Base-by-base conservation (phyloP, 2,329 filamentous ascomycete genomes). In the Scedosporium apiospermum region DNA sequence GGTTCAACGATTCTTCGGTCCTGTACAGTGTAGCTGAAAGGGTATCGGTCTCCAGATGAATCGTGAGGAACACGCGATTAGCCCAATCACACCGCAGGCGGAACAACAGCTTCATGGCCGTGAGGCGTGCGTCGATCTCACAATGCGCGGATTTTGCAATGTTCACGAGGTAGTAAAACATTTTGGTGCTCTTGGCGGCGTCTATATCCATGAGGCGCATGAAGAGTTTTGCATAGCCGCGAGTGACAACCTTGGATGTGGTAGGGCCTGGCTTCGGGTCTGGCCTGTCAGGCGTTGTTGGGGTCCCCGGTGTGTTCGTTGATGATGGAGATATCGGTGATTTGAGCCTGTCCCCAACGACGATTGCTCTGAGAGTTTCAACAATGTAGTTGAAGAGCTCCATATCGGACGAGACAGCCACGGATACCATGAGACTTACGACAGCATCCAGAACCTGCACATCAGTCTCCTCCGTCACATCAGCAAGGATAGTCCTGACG, bases 51-150 rank as follows among this genome's bases (percentile, higher is more conserved):
- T 96, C 91, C 1, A 88, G 85, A 34, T 85, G 82, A 41, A 83
- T 76, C 6, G 86, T 86, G 61, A 96, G 78, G 63, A 88, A 91
- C 3, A 97, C 82, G 55, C 87, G 83, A 66, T 93, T 85, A 9
- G 88, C 85, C 71, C 89, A 91, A 73, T 96, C 91, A 23, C 91
- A 91, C 64, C 93, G 85, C 34, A 97, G 77, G 53, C 93, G 86
- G 71, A 96, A 93, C 2, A 97, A 77, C 53, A 93, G 75, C 69
- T 90, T 91, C 79, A 93, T 84, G 2, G 88, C 87, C 12, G 86
- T 87, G 27, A 95, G 76, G 6, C 90, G 87, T 60, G 89, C 87
- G 73, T 90, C 87, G 6, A 82, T 77, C 64, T 89, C 88, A 65
- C 82, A 85, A 38, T 80, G 77, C 30, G 78, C 79, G 16, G 82